A percentile compares a stretch with the other conserved stretches of the same genome.
phyloP scores from a whole-genome alignment of 148 eudicot species.

The Salicornia ramosissima region DNA sequence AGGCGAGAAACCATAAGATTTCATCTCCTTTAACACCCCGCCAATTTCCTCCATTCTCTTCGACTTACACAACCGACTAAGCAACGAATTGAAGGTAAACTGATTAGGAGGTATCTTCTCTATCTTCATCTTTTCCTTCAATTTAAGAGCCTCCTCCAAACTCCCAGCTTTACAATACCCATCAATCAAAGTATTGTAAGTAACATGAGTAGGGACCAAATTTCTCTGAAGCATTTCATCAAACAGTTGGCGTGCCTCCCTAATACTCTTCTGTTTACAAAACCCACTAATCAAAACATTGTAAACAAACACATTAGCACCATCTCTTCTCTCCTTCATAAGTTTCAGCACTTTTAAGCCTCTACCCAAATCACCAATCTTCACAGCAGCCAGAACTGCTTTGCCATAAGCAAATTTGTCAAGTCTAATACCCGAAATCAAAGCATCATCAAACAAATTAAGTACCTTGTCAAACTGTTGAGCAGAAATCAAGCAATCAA shows the following conservation, averaged over 20 bases:
- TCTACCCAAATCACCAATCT: conserved; percentile 50
- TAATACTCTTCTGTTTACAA: conserved; percentile 52
- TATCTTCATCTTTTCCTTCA: conserved; percentile 58
- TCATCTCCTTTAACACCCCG: conserved; percentile 62
- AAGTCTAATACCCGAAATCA: conserved; percentile 40
- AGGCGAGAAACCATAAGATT: conserved; percentile 45
- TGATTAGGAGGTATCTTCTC: conserved; percentile 43
- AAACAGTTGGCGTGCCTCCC: conserved; percentile 57
- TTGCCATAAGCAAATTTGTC: conserved; percentile 58
- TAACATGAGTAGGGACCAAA: conserved; percentile 46
- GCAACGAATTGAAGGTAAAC: conserved; percentile 69
- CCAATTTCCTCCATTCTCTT: conserved; percentile 53
- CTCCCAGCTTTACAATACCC: conserved; percentile 74
- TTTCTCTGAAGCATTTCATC: conserved; percentile 59
- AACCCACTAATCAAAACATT: conserved; percentile 84
- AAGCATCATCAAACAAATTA: conserved; percentile 37
- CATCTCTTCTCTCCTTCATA: conserved; percentile 40
- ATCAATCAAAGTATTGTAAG: conserved; percentile 73
- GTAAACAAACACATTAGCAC: conserved; percentile 57
- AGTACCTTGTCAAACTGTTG: conserved; percentile 34
- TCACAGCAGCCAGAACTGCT: conserved; percentile 69
- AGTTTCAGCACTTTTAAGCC: conserved; percentile 42
- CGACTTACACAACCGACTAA: conserved; percentile 57
- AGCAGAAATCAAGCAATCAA: conserved; percentile 43
- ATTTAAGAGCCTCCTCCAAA: conserved; percentile 53